A percentile compares a stretch with the other conserved stretches of the same genome.
Evolutionary conservation across 805 yeast species (phyloP).

Genomic region (Barnettozyma botsteinii): DNA sequence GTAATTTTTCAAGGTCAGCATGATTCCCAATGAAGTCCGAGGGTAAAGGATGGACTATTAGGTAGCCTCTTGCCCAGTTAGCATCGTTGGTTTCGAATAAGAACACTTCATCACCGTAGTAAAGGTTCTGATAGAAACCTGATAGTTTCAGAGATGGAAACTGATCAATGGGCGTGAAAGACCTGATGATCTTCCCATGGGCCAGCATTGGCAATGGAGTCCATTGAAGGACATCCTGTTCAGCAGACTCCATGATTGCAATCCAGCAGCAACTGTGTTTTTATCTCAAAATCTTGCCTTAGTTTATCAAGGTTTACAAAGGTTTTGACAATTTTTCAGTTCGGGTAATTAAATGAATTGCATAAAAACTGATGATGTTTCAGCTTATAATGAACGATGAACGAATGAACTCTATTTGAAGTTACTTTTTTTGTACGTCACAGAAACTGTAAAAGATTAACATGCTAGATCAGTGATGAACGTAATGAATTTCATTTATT

Average conservation of each 20-base stretch:
- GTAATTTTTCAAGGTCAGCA: constrained; percentile 55
- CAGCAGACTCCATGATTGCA: background rate
- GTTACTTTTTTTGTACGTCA: no score
- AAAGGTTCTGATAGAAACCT: constrained; percentile 44
- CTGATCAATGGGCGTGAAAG: constrained; percentile 42
- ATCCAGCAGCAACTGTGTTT: no score
- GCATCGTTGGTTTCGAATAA: constrained; percentile 57
- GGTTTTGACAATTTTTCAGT: no score
- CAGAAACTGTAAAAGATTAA: no score
- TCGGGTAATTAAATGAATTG: no score
- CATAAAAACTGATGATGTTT: no score
- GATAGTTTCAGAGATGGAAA: constrained; percentile 30
- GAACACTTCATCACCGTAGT: constrained; percentile 74
- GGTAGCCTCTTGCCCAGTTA: constrained; percentile 79
- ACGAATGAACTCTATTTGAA: no score
- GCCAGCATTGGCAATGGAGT: constrained; percentile 40
- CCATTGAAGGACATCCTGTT: constrained; percentile 31
- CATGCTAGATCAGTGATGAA: no score
- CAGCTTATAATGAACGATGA: no score
- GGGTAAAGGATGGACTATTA: constrained; percentile 62
- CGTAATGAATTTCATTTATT: no score
- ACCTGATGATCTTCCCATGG: constrained; percentile 38
- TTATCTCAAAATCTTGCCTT: no score
- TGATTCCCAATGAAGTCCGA: constrained; percentile 57
- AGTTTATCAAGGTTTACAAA: no score